Base-by-base conservation (phyloP, 2,329 filamentous ascomycete genomes). In the Leptographium radiaticola region DNA sequence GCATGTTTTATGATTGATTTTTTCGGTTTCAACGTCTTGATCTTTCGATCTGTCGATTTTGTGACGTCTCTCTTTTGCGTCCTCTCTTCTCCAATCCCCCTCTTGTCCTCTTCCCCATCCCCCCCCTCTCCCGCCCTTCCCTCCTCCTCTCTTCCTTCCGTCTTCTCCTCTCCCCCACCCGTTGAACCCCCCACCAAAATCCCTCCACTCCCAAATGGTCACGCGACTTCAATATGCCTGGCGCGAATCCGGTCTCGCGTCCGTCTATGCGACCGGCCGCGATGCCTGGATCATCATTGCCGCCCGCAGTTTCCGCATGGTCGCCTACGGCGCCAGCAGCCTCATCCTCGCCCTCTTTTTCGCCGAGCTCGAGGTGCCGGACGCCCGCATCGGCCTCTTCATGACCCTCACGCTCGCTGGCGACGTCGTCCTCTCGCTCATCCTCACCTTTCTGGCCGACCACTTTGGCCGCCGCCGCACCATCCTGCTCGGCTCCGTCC, bases 341-440 rank as follows among this genome's bases (percentile, higher is more conserved):
- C 70, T 84, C 46, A 77, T 83, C 51, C 70, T 84, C 46, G 81
- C 78, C 12, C 75, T 81, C 16, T 83, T 82, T 62, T 75, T 84
- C 51, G 73, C 76, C 8, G 72, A 74, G 20, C 65, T 84, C 13
- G 66, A 68, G 0, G 74, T 81, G 53, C 70, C 78, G 0, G 80
- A 83, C 62, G 69, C 75, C 31, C 72, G 70, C 25, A 83, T 84
- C 55, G 81, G 81, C 7, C 62, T 83, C 8, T 83, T 84, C 60
- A 82, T 84, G 79, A 81, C 76, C 0, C 65, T 84, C 40, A 84
- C 81, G 0, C 69, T 84, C 15, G 62, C 74, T 2, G 81, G 81
- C 13, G 80, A 84, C 65, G 79, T 83, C 1, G 62, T 77, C 0
- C 74, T 84, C 9, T 76, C 75, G 1, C 73, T 82, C 6, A 62